Percentiles rank a stretch among this genome's conserved stretches.
phyloP scores from a whole-genome alignment of 331 rosid species.

The Dryas integrifolia region DNA sequence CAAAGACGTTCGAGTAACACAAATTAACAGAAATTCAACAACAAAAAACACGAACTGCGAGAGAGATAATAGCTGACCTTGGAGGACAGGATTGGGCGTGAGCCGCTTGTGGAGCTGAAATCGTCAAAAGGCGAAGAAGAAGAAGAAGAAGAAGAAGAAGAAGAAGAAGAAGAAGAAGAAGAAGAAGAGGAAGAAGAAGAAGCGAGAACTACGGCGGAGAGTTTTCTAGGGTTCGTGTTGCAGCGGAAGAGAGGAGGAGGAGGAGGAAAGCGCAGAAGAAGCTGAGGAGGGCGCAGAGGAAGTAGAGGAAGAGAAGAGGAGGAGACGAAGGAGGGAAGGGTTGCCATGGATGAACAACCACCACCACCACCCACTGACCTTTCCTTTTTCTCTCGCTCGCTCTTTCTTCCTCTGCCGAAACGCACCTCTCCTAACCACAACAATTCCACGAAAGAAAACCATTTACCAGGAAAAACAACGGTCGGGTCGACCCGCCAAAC shows the following conservation, averaged over 20 bases:
- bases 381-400: constrained; percentile 13
- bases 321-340: constrained; percentile 69
- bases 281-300: constrained; percentile 29
- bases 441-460: constrained; percentile 5
- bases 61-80: constrained; percentile 37
- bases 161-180: constrained; percentile 44
- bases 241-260: constrained; percentile 26
- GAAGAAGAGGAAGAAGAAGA: constrained; percentile 42
- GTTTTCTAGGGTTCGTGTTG: constrained; percentile 26
- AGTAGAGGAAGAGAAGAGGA: constrained; percentile 32
- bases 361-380: constrained; percentile 31
- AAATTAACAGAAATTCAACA: background rate
- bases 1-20: background rate
- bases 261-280: constrained; percentile 20
- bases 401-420: background rate
- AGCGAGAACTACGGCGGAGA: constrained; percentile 39
- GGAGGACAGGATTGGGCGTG: constrained; percentile 26
- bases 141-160: constrained; percentile 37
- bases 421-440: background rate
- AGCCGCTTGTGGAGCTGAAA: constrained; percentile 32
- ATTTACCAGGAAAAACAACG: background rate
- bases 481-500: constrained; percentile 11
- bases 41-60: background rate
- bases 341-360: constrained; percentile 55
- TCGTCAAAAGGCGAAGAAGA: constrained; percentile 57